Evolutionary conservation across 805 yeast genomes (phyloP), one percentile per base, ranked within the genome.

Genomic region (Jamesozyma spencerorum): DNA sequence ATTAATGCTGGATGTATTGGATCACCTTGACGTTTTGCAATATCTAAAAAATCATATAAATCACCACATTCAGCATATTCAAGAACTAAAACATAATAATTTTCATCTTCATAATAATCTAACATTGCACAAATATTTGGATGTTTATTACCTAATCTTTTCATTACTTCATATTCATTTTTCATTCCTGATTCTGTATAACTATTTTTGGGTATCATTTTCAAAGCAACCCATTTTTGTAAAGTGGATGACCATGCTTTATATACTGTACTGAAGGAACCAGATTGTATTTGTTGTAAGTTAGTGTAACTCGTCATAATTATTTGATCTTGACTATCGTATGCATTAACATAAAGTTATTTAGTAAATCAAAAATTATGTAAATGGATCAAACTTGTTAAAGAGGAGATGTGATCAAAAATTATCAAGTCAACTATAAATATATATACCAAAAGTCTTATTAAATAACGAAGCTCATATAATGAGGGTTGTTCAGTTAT

Each of bases 21-120:
- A 17, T 36, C 43, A 13, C 51, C 54, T 38, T 48, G 50, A 17
- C 42, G 34, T 24, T 45, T 46, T 4, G 49, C 51, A 27, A 44
- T 40, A 35, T 45, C 53, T 34, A 68, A 51, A 39, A 62, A 66
- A 52, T 81, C 88, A 53, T 79, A 79, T 38, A 81, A 60, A 47
- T 81, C 88, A 27, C 87, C 87, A 37, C 71, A 66, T 31, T 72
- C 68, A 46, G 83, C 79, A 56, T 74, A 79, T 57, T 82, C 88
- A 52, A 82, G 65, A 13, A 79, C 80, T 48, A 82, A 53, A 17
- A 76, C 69, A 45, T 71, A 69, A 47, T 69, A 70, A 17, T 68
- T 62, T 5, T 64, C 59, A 12, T 81, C 71, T 49, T 78, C 80
- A 47, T 79, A 77, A 44, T 64, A 63, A 46, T 79, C 79, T 18